These are phyloP conservation scores for Lepiota venenata DNA, from an alignment of 768 basidiomycete species.

Conservation along the genomic window DNA sequence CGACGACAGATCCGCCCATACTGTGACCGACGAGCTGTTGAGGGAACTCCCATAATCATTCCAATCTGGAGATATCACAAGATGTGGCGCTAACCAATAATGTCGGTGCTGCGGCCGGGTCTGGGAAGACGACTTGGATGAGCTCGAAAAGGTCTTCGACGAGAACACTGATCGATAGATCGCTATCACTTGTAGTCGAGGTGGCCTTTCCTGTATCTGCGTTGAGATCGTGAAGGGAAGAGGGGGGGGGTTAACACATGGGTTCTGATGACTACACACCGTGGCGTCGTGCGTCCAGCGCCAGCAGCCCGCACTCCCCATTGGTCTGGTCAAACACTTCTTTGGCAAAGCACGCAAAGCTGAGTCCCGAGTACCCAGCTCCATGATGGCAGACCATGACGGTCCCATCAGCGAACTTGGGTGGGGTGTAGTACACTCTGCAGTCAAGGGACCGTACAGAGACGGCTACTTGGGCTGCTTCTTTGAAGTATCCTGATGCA, in stretches of 20 bases:
- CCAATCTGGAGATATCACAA: background rate
- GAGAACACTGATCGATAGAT: slow-evolving; percentile 73
- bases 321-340: slow-evolving; percentile 57
- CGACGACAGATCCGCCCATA: slow-evolving; percentile 92
- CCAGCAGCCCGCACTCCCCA: slow-evolving; percentile 77
- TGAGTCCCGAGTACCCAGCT: slow-evolving; percentile 87
- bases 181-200: slow-evolving; percentile 38
- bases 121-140: slow-evolving; percentile 66
- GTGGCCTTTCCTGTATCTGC: slow-evolving; percentile 59
- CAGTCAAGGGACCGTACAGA: slow-evolving; percentile 58
- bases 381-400: slow-evolving; percentile 95
- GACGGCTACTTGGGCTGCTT: slow-evolving; percentile 77
- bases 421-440: slow-evolving; percentile 82
- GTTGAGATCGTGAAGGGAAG: background rate
- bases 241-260: background rate
- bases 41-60: background rate
- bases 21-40: slow-evolving; percentile 86
- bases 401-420: slow-evolving; percentile 49
- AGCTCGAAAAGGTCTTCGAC: slow-evolving; percentile 72
- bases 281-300: slow-evolving; percentile 83
- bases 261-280: slow-evolving; percentile 45
- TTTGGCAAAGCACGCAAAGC: slow-evolving; percentile 89
- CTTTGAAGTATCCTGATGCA: slow-evolving; percentile 69
- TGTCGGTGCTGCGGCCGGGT: slow-evolving; percentile 59
- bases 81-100: slow-evolving; percentile 54